Conservation (phyloP, 2,329 filamentous ascomycete genomes). For the Verruconis gallopava region DNA sequence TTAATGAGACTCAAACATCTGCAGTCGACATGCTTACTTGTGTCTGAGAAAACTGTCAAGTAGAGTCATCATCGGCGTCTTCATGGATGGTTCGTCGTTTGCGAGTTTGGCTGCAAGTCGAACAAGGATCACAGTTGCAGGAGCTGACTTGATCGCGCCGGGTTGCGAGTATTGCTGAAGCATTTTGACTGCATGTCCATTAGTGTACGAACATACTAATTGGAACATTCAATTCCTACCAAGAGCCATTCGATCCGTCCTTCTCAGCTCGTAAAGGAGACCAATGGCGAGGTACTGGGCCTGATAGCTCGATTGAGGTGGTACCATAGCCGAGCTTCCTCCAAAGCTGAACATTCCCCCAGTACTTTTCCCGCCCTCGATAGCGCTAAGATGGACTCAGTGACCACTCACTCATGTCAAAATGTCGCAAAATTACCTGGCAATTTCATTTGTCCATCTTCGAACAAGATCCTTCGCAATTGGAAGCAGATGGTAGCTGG, state of each 20-base stretch:
- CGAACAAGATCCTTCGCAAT: slow-evolving; percentile 91
- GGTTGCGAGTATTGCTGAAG: slow-evolving; percentile 95
- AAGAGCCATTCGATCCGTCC: slow-evolving; percentile 95
- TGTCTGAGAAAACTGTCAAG: slow-evolving; percentile 93
- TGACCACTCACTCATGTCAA: too few relatives aligned
- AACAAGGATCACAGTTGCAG: slow-evolving; percentile 84
- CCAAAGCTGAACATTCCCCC: slow-evolving; percentile 86
- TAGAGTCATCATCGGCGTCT: slow-evolving; percentile 94
- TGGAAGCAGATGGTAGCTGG: slow-evolving; percentile 94
- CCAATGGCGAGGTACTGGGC: slow-evolving; percentile 98
- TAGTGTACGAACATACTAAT: too few relatives aligned
- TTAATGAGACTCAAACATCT: neutral
- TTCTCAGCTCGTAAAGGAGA: slow-evolving; percentile 92
- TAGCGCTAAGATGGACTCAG: too few relatives aligned
- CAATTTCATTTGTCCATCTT: slow-evolving; percentile 97
- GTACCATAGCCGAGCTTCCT: slow-evolving; percentile 53
- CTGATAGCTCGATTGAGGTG: slow-evolving; percentile 48
- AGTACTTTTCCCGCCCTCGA: slow-evolving; percentile 76
- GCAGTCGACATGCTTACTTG: slow-evolving; percentile 61
- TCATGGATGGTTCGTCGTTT: slow-evolving; percentile 77
- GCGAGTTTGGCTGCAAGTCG: slow-evolving; percentile 85
- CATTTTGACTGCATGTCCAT: slow-evolving; percentile 99
- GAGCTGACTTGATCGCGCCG: slow-evolving; percentile 88
- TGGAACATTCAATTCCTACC: too few relatives aligned
- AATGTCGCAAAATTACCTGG: too few relatives aligned